These are phyloP conservation scores for Tilletia walkeri DNA, from an alignment of 1,284 basidiomycete species.

Conservation along the genomic window DNA sequence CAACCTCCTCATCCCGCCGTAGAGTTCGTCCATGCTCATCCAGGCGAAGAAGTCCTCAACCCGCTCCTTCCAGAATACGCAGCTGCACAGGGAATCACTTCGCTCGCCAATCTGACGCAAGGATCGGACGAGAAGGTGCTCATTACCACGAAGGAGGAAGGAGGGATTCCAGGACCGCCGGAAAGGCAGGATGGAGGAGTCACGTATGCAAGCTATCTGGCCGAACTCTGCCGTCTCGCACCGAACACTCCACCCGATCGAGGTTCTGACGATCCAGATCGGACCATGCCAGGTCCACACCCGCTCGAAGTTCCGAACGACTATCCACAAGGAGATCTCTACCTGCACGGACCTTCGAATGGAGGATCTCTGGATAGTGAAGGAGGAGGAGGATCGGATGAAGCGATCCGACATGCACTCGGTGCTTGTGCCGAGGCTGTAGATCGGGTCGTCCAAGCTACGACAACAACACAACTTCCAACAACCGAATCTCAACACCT, in stretches of 20 bases:
- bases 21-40: slow-evolving; percentile 20
- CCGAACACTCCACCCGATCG: neutral
- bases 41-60: slow-evolving; percentile 14
- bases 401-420: slow-evolving; percentile 48
- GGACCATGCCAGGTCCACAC: slow-evolving; percentile 29
- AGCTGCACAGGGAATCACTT: neutral
- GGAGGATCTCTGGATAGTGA: neutral
- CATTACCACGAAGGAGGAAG: neutral
- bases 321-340: slow-evolving; percentile 50
- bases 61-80: slow-evolving; percentile 13
- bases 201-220: slow-evolving; percentile 2
- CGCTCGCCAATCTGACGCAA: neutral
- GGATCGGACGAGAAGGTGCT: neutral
- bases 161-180: neutral
- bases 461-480: neutral
- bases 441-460: slow-evolving; percentile 41
- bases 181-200: neutral
- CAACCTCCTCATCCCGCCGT: slow-evolving; percentile 40
- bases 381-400: slow-evolving; percentile 39
- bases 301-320: slow-evolving; percentile 43
- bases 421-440: slow-evolving; percentile 49
- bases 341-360: slow-evolving; percentile 40
- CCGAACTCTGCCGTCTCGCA: slow-evolving; percentile 14
- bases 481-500: neutral
- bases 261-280: neutral